phyloP scores from a whole-genome alignment of 164 flowering plant genomes.

The Tetracentron sinense region DNA sequence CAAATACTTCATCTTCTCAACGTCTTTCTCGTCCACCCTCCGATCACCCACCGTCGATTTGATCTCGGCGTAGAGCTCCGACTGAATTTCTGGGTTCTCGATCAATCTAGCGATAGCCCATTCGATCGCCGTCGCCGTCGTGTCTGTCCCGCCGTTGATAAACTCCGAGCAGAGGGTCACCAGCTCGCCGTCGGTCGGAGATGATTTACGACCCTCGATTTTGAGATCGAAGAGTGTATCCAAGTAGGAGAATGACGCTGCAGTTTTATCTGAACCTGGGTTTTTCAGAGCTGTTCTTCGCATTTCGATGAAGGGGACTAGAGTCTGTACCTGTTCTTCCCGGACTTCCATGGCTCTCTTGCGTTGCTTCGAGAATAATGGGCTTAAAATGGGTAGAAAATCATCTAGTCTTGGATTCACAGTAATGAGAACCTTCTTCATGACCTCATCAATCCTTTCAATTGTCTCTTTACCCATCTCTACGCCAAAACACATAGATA shows the following conservation, averaged over 20 bases:
- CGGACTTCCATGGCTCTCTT: constrained; percentile 54
- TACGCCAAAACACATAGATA: constrained; percentile 82
- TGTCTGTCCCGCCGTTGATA: constrained; percentile 94
- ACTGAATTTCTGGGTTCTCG: constrained; percentile 58
- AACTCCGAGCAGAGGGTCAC: constrained; percentile 92
- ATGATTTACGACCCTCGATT: constrained; percentile 59
- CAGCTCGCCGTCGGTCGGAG: constrained; percentile 51
- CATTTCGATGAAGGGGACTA: constrained; percentile 51
- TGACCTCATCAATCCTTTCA: constrained; percentile 50
- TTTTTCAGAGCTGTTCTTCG: constrained; percentile 40
- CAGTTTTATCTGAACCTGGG: constrained; percentile 30
- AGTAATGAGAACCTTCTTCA: constrained; percentile 61
- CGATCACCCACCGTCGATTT: constrained; percentile 37
- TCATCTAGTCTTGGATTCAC: constrained; percentile 79
- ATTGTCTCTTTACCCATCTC: constrained; percentile 67
- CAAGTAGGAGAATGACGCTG: constrained; percentile 64
- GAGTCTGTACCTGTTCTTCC: constrained; percentile 50
- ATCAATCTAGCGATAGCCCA: constrained; percentile 85
- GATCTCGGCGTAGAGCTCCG: constrained; percentile 55
- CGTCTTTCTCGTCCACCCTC: constrained; percentile 63
- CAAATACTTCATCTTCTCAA: constrained; percentile 67
- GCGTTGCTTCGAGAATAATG: constrained; percentile 66
- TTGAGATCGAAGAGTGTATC: constrained; percentile 79
- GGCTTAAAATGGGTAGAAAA: constrained; percentile 64
- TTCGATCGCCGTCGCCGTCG: constrained; percentile 83